A percentile compares a stretch with the other conserved stretches of the same genome.
Evolutionary conservation across 192 early-diverging fungal genomes (phyloP).

Genomic region (Phlyctochytrium planicorne): DNA sequence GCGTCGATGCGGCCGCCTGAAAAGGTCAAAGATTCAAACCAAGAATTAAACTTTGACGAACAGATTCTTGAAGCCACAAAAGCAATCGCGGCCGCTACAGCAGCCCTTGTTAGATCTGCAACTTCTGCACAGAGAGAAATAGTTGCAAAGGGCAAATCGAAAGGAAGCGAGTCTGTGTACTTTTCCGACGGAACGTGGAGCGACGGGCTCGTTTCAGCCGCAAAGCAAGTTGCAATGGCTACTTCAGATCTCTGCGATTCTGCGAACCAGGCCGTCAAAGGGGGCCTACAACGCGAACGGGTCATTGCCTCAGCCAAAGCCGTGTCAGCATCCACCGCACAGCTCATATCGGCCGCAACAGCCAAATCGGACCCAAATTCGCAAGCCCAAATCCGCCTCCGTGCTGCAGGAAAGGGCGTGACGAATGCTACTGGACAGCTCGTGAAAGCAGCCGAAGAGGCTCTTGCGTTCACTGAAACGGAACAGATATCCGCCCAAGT

Average conservation of each 20-base stretch:
- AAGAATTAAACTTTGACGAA: conserved; percentile 53
- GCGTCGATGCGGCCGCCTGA: conserved; percentile 35
- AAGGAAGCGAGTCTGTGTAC: conserved; percentile 35
- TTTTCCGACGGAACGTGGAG: conserved; percentile 62
- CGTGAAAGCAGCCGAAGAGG: conserved; percentile 48
- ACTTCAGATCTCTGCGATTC: conserved; percentile 53
- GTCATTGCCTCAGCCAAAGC: conserved; percentile 46
- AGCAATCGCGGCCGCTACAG: conserved; percentile 52
- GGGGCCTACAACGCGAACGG: conserved; percentile 40
- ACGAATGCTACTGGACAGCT: conserved; percentile 53
- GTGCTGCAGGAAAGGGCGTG: conserved; percentile 57
- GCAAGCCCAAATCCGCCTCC: conserved; percentile 48
- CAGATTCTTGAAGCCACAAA: conserved; percentile 57
- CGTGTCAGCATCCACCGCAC: conserved; percentile 49
- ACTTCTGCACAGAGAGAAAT: conserved; percentile 56
- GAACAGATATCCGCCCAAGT: conserved; percentile 25
- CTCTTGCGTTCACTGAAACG: conserved; percentile 44
- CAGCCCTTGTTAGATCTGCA: conserved; percentile 52
- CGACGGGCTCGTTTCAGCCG: conserved; percentile 57
- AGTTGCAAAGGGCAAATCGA: conserved; percentile 22
- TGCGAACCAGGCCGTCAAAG: conserved; percentile 50
- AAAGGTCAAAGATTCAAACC: conserved; percentile 22
- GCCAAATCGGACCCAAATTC: conserved; percentile 33
- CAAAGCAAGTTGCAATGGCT: conserved; percentile 52
- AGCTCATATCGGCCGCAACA: conserved; percentile 50